phyloP scores from a whole-genome alignment of 2,329 filamentous ascomycete species.

The Neonectria coccinea region DNA sequence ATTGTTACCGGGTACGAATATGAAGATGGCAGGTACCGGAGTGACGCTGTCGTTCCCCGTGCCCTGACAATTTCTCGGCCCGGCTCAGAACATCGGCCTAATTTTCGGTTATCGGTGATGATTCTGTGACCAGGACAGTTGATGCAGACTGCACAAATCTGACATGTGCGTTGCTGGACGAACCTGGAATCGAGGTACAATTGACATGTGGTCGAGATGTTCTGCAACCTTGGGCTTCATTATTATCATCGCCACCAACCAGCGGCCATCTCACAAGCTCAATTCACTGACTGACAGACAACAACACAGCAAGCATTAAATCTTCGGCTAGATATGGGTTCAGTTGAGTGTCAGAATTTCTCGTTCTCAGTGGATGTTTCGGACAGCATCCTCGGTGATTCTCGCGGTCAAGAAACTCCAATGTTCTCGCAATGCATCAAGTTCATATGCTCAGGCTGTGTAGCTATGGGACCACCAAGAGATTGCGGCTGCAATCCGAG shows the following conservation, averaged over 20 bases:
- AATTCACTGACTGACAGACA: not conserved
- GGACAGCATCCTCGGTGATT: not conserved
- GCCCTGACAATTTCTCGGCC: too few species aligned
- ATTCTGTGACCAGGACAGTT: too few species aligned
- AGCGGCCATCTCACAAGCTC: not conserved
- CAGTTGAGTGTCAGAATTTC: not conserved
- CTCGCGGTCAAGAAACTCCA: not conserved
- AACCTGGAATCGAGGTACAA: too few species aligned
- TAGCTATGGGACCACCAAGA: not conserved
- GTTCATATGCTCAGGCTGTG: not conserved
- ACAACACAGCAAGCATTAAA: not conserved
- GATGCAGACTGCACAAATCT: too few species aligned
- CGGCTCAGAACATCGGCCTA: too few species aligned
- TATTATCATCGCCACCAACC: constrained; percentile 47
- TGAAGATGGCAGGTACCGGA: too few species aligned
- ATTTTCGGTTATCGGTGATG: too few species aligned
- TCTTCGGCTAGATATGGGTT: not conserved
- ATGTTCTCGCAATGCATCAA: not conserved
- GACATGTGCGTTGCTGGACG: too few species aligned
- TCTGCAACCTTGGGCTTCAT: constrained; percentile 58
- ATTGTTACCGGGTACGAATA: too few species aligned
- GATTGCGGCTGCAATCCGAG: not conserved
- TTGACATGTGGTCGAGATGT: constrained; percentile 33
- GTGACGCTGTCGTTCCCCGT: too few species aligned
- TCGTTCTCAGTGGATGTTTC: not conserved